These are phyloP conservation scores for Colletotrichum horii DNA, from an alignment of 2,329 filamentous ascomycete genomes.

Conservation along the genomic window DNA sequence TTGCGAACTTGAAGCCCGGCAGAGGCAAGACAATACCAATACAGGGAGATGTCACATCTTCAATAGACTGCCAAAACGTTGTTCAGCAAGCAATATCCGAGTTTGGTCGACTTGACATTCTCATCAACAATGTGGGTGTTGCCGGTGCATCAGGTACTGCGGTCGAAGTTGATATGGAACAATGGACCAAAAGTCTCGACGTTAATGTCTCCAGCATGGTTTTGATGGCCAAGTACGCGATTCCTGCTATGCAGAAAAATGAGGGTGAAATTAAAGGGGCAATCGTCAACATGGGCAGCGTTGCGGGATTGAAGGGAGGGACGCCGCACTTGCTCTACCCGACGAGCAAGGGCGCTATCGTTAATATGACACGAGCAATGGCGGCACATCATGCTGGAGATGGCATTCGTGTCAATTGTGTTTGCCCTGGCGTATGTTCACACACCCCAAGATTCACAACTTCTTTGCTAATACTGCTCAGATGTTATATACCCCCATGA, in stretches of 20 bases:
- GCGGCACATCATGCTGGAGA: slow-evolving; percentile 45
- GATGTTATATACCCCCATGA: slow-evolving; percentile 55
- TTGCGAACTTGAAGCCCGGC: slow-evolving; percentile 46
- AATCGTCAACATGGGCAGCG: slow-evolving; percentile 68
- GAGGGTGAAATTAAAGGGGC: slow-evolving; percentile 49
- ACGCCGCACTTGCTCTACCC: slow-evolving; percentile 44
- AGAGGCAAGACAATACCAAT: slow-evolving; percentile 46
- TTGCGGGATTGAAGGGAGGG: slow-evolving; percentile 57
- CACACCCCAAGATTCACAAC: neutral
- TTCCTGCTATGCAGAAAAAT: slow-evolving; percentile 42
- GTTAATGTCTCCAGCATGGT: slow-evolving; percentile 28
- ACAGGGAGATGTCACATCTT: slow-evolving; percentile 59
- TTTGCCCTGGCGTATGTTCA: slow-evolving; percentile 51
- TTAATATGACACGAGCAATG: slow-evolving; percentile 52
- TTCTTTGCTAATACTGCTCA: slow-evolving; percentile 12
- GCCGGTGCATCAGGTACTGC: slow-evolving; percentile 64
- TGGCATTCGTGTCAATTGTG: slow-evolving; percentile 26
- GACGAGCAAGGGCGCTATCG: slow-evolving; percentile 45
- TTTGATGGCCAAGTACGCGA: slow-evolving; percentile 20
- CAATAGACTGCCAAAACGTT: slow-evolving; percentile 52
- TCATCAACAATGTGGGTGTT: slow-evolving; percentile 70
- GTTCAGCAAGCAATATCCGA: slow-evolving; percentile 44
- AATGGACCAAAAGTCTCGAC: slow-evolving; percentile 62
- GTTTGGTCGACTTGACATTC: slow-evolving; percentile 65
- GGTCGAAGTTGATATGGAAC: slow-evolving; percentile 62